Percentiles rank a stretch among this genome's conserved stretches.
phyloP scores from a whole-genome alignment of 2,329 filamentous ascomycete genomes.

The Colletotrichum cuscutae region DNA sequence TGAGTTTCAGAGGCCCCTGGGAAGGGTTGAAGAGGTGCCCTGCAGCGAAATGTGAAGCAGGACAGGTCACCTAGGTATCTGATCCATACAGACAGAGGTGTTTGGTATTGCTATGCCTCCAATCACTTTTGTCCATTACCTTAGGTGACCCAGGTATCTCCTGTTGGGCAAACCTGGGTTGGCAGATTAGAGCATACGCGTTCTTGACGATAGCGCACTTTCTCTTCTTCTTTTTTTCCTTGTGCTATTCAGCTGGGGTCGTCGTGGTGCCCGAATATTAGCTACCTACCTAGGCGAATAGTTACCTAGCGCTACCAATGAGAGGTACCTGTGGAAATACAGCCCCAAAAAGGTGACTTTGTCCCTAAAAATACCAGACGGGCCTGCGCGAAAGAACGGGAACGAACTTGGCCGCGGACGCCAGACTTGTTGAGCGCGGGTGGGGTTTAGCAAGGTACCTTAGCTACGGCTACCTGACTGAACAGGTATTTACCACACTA shows the following conservation, averaged over 20 bases:
- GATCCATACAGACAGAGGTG: background rate
- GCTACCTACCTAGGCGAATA: background rate
- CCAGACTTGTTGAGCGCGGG: constrained; percentile 26
- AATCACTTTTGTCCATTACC: background rate
- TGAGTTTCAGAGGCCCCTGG: constrained; percentile 34
- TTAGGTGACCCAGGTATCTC: background rate
- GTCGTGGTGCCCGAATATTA: background rate
- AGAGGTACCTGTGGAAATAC: background rate
- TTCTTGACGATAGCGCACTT: background rate
- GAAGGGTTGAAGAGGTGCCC: constrained; percentile 14
- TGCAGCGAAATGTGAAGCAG: constrained; percentile 4
- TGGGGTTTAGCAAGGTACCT: constrained; percentile 5
- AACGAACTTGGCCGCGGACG: constrained; percentile 24
- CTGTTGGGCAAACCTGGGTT: background rate
- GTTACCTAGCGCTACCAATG: background rate
- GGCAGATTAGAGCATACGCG: background rate
- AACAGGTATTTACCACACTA: too few relatives aligned
- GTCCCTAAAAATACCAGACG: background rate
- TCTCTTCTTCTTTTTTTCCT: background rate
- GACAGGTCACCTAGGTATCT: background rate
- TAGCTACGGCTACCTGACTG: background rate
- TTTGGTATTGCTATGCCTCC: background rate
- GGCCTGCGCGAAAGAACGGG: background rate
- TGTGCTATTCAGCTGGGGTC: background rate
- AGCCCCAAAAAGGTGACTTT: background rate